Conservation (phyloP, 305 asterid species). For the Striga hermonthica region DNA sequence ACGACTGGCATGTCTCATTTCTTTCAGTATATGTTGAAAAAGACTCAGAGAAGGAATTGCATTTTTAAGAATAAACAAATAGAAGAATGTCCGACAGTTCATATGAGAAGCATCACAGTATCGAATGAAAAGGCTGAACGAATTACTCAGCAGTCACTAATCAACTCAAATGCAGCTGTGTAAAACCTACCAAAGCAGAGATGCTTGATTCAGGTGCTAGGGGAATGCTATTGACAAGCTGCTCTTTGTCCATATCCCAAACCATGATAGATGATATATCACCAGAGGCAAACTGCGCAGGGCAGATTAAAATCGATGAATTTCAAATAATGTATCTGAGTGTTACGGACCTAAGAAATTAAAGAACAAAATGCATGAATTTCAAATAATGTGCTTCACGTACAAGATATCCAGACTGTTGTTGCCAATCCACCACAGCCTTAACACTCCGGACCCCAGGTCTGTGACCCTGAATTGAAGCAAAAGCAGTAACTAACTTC, state of each 20-base stretch:
- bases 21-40: background rate
- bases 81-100: background rate
- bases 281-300: constrained; percentile 74
- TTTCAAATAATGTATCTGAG: too few species aligned
- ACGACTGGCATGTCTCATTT: too few species aligned
- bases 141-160: background rate
- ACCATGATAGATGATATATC: constrained; percentile 88
- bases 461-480: constrained; percentile 87
- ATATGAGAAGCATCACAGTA: constrained; percentile 6
- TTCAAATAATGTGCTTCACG: constrained; percentile 26
- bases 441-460: constrained; percentile 88
- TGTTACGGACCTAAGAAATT: constrained; percentile 4
- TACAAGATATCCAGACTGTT: constrained; percentile 98
- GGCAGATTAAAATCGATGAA: background rate
- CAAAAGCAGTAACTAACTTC: constrained; percentile 83
- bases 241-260: constrained; percentile 99
- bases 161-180: constrained; percentile 9
- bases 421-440: constrained; percentile 99
- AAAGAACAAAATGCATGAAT: constrained; percentile 11
- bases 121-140: background rate
- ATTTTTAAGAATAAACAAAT: background rate
- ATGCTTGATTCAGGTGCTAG: constrained; percentile 75
- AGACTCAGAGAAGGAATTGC: background rate
- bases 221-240: constrained; percentile 74
- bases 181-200: constrained; percentile 78